Conservation (phyloP, 2,329 filamentous ascomycete species). For the Paradendryphiella salina region DNA sequence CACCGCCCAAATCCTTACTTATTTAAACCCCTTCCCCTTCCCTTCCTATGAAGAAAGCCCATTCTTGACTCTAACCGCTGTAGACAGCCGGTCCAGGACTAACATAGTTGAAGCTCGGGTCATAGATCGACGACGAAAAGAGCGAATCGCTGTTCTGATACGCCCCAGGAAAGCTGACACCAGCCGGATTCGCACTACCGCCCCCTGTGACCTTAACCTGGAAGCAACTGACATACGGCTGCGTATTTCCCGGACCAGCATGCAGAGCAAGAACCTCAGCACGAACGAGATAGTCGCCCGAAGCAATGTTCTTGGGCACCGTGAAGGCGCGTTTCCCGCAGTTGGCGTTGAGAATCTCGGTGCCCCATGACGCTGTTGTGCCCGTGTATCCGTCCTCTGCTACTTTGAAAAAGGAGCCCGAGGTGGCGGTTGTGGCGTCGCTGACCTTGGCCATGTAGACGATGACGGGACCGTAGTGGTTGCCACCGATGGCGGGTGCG, state of each 20-base stretch:
- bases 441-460: slow-evolving; percentile 47
- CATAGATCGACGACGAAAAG: slow-evolving; percentile 44
- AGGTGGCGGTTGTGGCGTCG: slow-evolving; percentile 40
- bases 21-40: neutral
- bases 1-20: neutral
- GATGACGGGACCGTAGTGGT: slow-evolving; percentile 46
- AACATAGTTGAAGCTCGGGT: slow-evolving; percentile 41
- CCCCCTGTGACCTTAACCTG: slow-evolving; percentile 46
- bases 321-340: slow-evolving; percentile 45
- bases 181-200: slow-evolving; percentile 38
- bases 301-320: slow-evolving; percentile 40
- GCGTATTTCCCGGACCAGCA: slow-evolving; percentile 36
- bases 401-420: slow-evolving; percentile 45
- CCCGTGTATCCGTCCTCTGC: slow-evolving; percentile 45
- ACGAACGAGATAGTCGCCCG: slow-evolving; percentile 42
- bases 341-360: slow-evolving; percentile 47
- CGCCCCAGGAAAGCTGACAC: slow-evolving; percentile 42
- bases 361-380: slow-evolving; percentile 43
- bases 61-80: slow-evolving; percentile 27
- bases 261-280: slow-evolving; percentile 44
- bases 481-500: slow-evolving; percentile 43
- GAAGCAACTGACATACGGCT: slow-evolving; percentile 45
- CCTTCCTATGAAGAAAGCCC: neutral
- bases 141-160: slow-evolving; percentile 42
- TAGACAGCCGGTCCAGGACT: slow-evolving; percentile 43